phyloP scores from a whole-genome alignment of 2,329 filamentous ascomycete species.

The Monilinia fructigena region DNA sequence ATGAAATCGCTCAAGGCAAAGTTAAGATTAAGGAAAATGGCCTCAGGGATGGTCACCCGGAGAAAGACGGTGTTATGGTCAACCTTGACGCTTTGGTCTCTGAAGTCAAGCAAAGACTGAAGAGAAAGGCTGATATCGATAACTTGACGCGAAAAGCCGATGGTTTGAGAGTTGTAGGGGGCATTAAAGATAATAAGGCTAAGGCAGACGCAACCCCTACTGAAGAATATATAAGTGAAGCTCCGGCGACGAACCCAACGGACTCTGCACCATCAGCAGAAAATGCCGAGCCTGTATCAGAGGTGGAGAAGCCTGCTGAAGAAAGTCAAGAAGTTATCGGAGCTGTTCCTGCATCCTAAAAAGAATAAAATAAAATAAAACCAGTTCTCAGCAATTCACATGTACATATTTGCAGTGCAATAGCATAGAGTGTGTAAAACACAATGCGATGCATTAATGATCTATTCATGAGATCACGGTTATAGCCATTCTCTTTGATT shows the following conservation, averaged over 20 bases:
- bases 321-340: slow-evolving; percentile 31
- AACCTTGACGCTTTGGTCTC: slow-evolving; percentile 59
- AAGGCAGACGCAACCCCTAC: slow-evolving; percentile 27
- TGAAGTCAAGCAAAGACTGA: slow-evolving; percentile 58
- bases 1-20: slow-evolving; percentile 79
- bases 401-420: slow-evolving; percentile 18
- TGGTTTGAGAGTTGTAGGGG: slow-evolving; percentile 38
- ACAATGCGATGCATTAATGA: slow-evolving; percentile 12
- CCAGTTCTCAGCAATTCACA: background rate
- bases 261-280: slow-evolving; percentile 9
- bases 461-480: slow-evolving; percentile 4
- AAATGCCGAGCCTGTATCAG: background rate
- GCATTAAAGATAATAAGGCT: slow-evolving; percentile 32
- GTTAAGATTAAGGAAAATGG: slow-evolving; percentile 87
- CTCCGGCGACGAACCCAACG: background rate
- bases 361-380: slow-evolving; percentile 1
- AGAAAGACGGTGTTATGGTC: slow-evolving; percentile 84
- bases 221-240: slow-evolving; percentile 14
- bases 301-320: slow-evolving; percentile 20
- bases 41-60: slow-evolving; percentile 75
- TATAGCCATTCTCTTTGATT: background rate
- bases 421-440: slow-evolving; percentile 7
- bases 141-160: slow-evolving; percentile 34
- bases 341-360: slow-evolving; percentile 34
- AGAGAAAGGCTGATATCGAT: slow-evolving; percentile 39